Percentiles rank a stretch among this genome's conserved stretches.
Conservation (phyloP, 768 basidiomycete species). For the Leccinum variicolor region DNA sequence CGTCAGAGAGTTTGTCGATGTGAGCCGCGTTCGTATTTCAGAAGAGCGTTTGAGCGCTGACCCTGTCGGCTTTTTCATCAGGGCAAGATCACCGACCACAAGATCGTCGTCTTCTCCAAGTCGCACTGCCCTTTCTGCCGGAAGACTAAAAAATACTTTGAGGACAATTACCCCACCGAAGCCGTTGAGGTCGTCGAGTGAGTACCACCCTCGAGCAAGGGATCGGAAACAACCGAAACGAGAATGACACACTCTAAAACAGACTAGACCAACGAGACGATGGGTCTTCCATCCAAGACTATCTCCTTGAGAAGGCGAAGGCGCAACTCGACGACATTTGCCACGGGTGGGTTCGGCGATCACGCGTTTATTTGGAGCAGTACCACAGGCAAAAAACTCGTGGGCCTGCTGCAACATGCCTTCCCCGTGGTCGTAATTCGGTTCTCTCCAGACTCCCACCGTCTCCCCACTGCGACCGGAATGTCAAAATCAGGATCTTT, state of each 20-base stretch:
- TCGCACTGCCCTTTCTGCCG: conserved; percentile 51
- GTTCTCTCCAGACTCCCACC: neutral
- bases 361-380: too few species aligned
- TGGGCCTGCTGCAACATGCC: neutral
- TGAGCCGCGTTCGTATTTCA: conserved; percentile 18
- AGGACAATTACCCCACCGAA: conserved; percentile 36
- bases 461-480: neutral
- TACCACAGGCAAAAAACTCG: neutral
- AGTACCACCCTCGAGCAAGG: conserved; percentile 14
- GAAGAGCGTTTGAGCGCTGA: conserved; percentile 11
- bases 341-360: too few species aligned
- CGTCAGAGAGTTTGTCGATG: conserved; percentile 39
- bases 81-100: conserved; percentile 46
- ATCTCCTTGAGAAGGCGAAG: conserved; percentile 58
- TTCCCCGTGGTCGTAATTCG: neutral
- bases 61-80: conserved; percentile 38
- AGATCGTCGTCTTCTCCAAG: conserved; percentile 62
- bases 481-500: too few species aligned
- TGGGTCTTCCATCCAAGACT: conserved; percentile 60
- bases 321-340: conserved; percentile 34
- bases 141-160: conserved; percentile 47
- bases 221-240: neutral
- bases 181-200: conserved; percentile 46
- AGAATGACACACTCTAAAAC: neutral
- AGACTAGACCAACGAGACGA: conserved; percentile 60